Conservation (phyloP, 2,329 filamentous ascomycete genomes). For the Fusarium sp. region DNA sequence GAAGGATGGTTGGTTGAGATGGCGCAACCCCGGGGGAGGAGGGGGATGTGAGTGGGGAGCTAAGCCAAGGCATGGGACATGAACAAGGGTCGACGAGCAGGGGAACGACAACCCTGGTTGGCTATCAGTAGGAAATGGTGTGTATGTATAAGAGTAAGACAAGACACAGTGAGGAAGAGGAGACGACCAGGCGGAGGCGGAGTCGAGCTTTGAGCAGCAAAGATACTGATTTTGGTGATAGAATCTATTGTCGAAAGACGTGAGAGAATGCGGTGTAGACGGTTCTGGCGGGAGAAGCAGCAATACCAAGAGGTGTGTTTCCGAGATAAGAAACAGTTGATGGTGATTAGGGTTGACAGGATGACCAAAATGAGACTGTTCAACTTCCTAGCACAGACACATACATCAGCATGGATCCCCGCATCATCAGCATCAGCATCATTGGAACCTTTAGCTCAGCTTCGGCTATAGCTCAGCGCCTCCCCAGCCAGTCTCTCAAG, state of each 20-base stretch:
- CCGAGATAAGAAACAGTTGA: constrained; percentile 15
- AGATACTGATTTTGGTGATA: constrained; percentile 20
- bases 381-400: constrained; percentile 8
- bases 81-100: constrained; percentile 36
- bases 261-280: constrained; percentile 17
- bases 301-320: constrained; percentile 1
- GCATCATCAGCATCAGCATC: constrained; percentile 34
- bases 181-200: constrained; percentile 7
- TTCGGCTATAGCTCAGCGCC: constrained; percentile 17
- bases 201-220: constrained; percentile 12
- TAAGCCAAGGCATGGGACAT: constrained; percentile 35
- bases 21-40: constrained; percentile 44
- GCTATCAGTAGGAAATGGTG: constrained; percentile 11
- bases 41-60: constrained; percentile 30
- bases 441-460: constrained; percentile 27
- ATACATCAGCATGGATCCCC: constrained; percentile 4
- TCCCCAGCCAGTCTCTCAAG: constrained; percentile 9
- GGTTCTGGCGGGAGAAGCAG: constrained; percentile 12
- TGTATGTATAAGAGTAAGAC: constrained; percentile 34
- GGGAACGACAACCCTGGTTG: constrained; percentile 33
- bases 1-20: constrained; percentile 51
- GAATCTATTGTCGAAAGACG: not conserved
- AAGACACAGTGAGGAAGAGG: constrained; percentile 30
- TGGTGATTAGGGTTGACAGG: constrained; percentile 2
- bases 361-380: not conserved